Percentiles rank a stretch among this genome's conserved stretches.
Evolutionary conservation across 1,284 basidiomycete genomes (phyloP).

Genomic region (Phenoliferia sp.): DNA sequence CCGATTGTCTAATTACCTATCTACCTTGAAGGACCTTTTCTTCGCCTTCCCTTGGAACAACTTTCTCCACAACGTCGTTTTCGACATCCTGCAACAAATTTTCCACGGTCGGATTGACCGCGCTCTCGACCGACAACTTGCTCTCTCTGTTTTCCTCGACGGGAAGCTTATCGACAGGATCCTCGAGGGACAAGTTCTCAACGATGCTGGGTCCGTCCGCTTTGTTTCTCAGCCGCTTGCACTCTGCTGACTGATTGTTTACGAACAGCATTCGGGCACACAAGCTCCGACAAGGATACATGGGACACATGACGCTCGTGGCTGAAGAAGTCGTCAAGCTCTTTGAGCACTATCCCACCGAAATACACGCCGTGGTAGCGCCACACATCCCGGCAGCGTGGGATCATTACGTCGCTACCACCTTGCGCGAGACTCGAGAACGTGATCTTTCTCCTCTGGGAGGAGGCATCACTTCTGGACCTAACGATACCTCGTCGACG

Average conservation of each 20-base stretch:
- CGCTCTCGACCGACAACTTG: conserved; percentile 73
- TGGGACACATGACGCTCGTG: conserved; percentile 94
- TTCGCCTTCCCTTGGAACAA: conserved; percentile 98
- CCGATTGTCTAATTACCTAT: not conserved
- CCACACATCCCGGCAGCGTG: conserved; percentile 71
- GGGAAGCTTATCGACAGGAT: conserved; percentile 73
- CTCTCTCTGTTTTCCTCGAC: conserved; percentile 72
- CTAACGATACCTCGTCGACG: conserved; percentile 52
- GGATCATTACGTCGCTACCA: conserved; percentile 77
- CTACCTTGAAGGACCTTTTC: conserved; percentile 70
- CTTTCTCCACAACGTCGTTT: conserved; percentile 94
- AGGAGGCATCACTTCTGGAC: conserved; percentile 49
- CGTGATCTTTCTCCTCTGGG: conserved; percentile 74
- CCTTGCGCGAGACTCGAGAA: conserved; percentile 78
- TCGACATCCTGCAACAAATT: conserved; percentile 93
- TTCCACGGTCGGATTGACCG: conserved; percentile 73
- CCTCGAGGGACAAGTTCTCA: conserved; percentile 71
- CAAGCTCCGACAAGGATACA: conserved; percentile 81
- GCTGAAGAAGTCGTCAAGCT: conserved; percentile 82
- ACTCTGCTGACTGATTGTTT: not conserved
- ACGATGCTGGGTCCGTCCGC: conserved; percentile 61
- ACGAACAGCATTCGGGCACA: conserved; percentile 54
- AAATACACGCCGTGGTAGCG: conserved; percentile 62
- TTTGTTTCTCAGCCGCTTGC: not conserved
- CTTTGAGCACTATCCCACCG: conserved; percentile 76